Conservation (phyloP, 176 grass and related monocot genomes). For the Oryza meyeriana region DNA sequence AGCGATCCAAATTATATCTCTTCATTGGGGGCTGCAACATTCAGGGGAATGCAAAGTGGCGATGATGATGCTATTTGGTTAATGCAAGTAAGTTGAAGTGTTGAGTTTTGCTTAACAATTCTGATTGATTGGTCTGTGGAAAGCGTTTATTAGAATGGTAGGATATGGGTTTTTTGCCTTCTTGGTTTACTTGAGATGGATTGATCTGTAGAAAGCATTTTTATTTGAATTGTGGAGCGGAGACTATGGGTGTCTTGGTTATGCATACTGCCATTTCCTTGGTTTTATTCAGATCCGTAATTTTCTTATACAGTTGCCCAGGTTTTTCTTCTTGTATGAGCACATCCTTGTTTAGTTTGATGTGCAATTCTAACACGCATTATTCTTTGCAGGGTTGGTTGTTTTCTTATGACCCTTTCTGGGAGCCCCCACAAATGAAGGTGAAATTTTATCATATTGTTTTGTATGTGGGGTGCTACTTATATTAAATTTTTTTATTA, state of each 20-base stretch:
- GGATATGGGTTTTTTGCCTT: too few species aligned
- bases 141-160: neutral
- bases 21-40: slow-evolving; percentile 82
- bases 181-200: too few species aligned
- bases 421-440: slow-evolving; percentile 92
- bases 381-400: slow-evolving; percentile 64
- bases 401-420: slow-evolving; percentile 92
- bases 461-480: neutral
- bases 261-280: neutral
- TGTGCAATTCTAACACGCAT: slow-evolving; percentile 27
- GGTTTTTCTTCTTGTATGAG: neutral
- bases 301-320: slow-evolving; percentile 12
- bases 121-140: slow-evolving; percentile 1
- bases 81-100: slow-evolving; percentile 64
- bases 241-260: slow-evolving; percentile 14
- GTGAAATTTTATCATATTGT: slow-evolving; percentile 30
- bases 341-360: slow-evolving; percentile 13
- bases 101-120: slow-evolving; percentile 5
- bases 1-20: slow-evolving; percentile 80
- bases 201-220: neutral
- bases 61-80: slow-evolving; percentile 81
- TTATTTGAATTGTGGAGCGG: neutral
- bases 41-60: slow-evolving; percentile 80
- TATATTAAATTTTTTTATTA: slow-evolving; percentile 21
- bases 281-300: neutral